phyloP scores from a whole-genome alignment of 371 early-diverging fungal species.

The Mortierella sp. region DNA sequence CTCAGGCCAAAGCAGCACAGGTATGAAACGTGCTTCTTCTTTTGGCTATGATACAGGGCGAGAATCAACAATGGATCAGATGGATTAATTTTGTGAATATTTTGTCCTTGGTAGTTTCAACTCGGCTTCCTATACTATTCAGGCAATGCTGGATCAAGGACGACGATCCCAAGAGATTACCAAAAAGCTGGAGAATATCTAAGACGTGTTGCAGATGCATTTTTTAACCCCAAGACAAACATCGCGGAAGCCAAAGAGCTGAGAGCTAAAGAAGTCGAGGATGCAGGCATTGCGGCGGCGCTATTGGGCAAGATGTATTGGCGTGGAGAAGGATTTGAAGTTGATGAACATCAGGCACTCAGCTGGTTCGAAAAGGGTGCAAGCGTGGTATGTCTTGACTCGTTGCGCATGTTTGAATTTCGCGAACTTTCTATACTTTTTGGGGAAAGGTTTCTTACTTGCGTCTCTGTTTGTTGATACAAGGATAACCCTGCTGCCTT shows the following conservation, averaged over 20 bases:
- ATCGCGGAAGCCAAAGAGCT: conserved; percentile 41
- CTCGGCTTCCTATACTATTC: conserved; percentile 86
- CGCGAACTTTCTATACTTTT: too few relatives aligned
- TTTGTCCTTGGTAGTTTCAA: conserved; percentile 61
- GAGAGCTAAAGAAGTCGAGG: conserved; percentile 32
- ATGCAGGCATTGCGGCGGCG: conserved; percentile 80
- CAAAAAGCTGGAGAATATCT: conserved; percentile 73
- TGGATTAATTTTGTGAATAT: neutral
- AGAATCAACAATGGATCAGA: too few relatives aligned
- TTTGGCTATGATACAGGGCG: neutral
- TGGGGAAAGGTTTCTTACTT: neutral
- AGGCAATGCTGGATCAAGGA: conserved; percentile 69
- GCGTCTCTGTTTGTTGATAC: neutral
- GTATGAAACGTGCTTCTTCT: neutral
- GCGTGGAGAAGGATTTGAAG: conserved; percentile 91
- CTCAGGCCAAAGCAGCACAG: conserved; percentile 63
- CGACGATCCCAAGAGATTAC: conserved; percentile 71
- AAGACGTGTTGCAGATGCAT: conserved; percentile 59
- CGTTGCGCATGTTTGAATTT: too few relatives aligned
- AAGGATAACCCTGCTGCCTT: conserved; percentile 72
- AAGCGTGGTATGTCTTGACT: conserved; percentile 57
- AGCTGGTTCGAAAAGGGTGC: conserved; percentile 84
- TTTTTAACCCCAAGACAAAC: conserved; percentile 25
- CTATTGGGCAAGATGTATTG: conserved; percentile 89
- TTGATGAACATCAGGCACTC: conserved; percentile 70